phyloP scores from a whole-genome alignment of 257 asterid genomes.

The Nicotiana undulata region DNA sequence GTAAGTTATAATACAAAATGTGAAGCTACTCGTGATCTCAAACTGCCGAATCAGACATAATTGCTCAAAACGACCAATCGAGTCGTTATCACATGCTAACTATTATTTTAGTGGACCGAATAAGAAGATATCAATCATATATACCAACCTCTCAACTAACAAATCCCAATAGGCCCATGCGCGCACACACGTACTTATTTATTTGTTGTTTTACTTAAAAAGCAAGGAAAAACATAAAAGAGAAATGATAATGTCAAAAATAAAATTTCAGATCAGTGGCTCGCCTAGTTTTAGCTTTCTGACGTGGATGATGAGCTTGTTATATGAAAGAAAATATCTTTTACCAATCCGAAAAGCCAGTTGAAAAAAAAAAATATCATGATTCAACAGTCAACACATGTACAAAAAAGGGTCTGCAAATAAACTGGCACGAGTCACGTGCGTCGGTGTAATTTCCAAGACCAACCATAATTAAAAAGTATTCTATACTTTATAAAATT shows the following conservation, averaged over 20 bases:
- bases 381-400: too few relatives aligned
- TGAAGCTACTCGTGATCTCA: too few relatives aligned
- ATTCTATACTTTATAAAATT: too few relatives aligned
- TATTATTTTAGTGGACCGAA: too few relatives aligned
- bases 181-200: too few relatives aligned
- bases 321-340: too few relatives aligned
- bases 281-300: not conserved
- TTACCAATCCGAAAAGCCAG: not conserved
- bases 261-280: not conserved
- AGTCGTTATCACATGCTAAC: too few relatives aligned
- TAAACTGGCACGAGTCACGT: not conserved
- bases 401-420: not conserved
- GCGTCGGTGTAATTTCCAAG: not conserved
- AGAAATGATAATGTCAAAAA: not conserved
- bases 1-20: too few relatives aligned
- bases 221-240: not conserved
- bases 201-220: not conserved
- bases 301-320: not conserved
- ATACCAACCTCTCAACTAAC: not conserved
- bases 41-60: too few relatives aligned
- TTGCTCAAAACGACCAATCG: too few relatives aligned
- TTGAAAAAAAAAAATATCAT: not conserved
- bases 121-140: not conserved
- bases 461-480: not conserved
- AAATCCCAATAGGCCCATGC: not conserved